phyloP scores from a whole-genome alignment of 2,329 filamentous ascomycete genomes.

The Sordariomycetes sp. region DNA sequence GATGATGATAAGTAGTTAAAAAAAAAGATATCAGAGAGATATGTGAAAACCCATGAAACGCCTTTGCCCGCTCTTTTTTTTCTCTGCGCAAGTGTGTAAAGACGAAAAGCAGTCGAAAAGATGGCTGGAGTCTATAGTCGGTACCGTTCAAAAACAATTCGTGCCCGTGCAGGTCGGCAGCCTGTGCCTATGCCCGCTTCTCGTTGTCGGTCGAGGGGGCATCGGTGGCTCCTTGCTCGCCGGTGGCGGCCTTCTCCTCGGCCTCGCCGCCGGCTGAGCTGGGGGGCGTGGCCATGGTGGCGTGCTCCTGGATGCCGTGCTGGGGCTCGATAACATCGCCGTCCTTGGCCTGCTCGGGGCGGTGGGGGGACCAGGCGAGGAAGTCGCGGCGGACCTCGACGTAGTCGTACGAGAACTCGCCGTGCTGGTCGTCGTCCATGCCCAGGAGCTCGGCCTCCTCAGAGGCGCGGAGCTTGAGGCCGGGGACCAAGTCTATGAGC shows the following conservation, averaged over 20 bases:
- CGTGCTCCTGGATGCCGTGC: slow-evolving; percentile 64
- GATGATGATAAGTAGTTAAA: too few species aligned
- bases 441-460: slow-evolving; percentile 78
- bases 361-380: slow-evolving; percentile 76
- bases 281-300: slow-evolving; percentile 22
- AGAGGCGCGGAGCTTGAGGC: slow-evolving; percentile 68
- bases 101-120: too few species aligned
- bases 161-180: too few species aligned
- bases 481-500: slow-evolving; percentile 65
- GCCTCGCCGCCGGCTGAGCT: slow-evolving; percentile 9
- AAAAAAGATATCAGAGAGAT: too few species aligned
- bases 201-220: slow-evolving; percentile 2
- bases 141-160: too few species aligned
- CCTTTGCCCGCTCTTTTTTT: too few species aligned
- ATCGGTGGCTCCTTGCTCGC: not conserved
- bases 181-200: slow-evolving; percentile 6
- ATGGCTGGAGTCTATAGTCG: too few species aligned
- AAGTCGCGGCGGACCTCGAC: slow-evolving; percentile 84
- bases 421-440: slow-evolving; percentile 85
- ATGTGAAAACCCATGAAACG: too few species aligned
- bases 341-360: slow-evolving; percentile 50
- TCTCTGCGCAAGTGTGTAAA: not conserved
- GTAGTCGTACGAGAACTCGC: slow-evolving; percentile 86
- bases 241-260: slow-evolving; percentile 1
- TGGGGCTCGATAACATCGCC: slow-evolving; percentile 53